A percentile compares a stretch with the other conserved stretches of the same genome.
These are phyloP conservation scores for Euphrasia arctica DNA, from an alignment of 305 asterid genomes.

Conservation along the genomic window DNA sequence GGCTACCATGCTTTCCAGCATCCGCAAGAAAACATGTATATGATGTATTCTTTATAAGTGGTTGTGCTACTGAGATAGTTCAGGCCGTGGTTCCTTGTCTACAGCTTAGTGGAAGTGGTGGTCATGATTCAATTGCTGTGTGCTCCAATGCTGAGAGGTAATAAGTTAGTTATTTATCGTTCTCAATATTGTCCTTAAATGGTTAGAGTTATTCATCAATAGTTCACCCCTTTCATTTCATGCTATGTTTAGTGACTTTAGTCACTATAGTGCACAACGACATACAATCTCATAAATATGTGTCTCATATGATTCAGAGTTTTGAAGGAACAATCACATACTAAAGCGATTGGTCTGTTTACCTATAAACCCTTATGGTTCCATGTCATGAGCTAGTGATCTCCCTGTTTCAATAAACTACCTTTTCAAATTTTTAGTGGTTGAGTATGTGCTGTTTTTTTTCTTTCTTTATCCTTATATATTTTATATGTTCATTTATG, in stretches of 20 bases:
- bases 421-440: background rate
- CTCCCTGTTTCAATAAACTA: background rate
- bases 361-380: constrained; percentile 17
- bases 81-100: constrained; percentile 75
- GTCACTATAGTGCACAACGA: background rate
- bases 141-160: constrained; percentile 86
- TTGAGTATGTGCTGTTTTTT: constrained; percentile 3
- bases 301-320: background rate
- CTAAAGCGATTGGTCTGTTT: constrained; percentile 13
- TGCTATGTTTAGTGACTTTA: background rate
- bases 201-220: constrained; percentile 2
- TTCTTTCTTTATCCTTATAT: background rate
- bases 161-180: constrained; percentile 9
- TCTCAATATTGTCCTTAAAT: constrained; percentile 9
- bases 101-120: constrained; percentile 42
- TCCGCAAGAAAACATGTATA: constrained; percentile 69
- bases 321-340: constrained; percentile 2
- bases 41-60: constrained; percentile 77
- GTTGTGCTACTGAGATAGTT: constrained; percentile 59
- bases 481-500: background rate
- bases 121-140: constrained; percentile 44
- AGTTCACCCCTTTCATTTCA: constrained; percentile 16
- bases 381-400: constrained; percentile 3
- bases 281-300: constrained; percentile 4
- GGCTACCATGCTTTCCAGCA: constrained; percentile 88